These are phyloP conservation scores for Coemansia biformis DNA, from an alignment of 192 early-diverging fungal species.

Conservation along the genomic window DNA sequence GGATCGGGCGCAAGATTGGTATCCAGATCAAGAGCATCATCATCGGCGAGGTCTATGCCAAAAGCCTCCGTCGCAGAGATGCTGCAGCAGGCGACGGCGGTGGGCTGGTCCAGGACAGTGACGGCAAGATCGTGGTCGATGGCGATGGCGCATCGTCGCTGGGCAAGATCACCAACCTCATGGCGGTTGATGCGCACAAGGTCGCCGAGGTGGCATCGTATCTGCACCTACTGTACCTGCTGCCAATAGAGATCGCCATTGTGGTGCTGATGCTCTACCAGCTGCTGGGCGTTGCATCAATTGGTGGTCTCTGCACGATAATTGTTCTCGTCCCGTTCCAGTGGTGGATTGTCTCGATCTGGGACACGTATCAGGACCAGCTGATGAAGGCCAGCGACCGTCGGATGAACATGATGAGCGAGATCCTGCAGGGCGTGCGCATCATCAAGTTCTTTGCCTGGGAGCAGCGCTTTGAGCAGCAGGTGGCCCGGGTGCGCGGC, in stretches of 20 bases:
- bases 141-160: slow-evolving; percentile 41
- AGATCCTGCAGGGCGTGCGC: slow-evolving; percentile 82
- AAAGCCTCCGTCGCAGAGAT: slow-evolving; percentile 57
- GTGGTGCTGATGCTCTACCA: slow-evolving; percentile 62
- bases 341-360: slow-evolving; percentile 51
- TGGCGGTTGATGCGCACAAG: slow-evolving; percentile 65
- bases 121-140: slow-evolving; percentile 2
- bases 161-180: slow-evolving; percentile 68
- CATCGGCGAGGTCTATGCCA: slow-evolving; percentile 66
- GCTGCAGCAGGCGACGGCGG: slow-evolving; percentile 18
- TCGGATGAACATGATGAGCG: slow-evolving; percentile 72
- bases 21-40: slow-evolving; percentile 61
- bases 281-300: slow-evolving; percentile 71
- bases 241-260: slow-evolving; percentile 61
- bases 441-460: slow-evolving; percentile 90
- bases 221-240: slow-evolving; percentile 57
- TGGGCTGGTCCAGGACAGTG: neutral
- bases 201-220: slow-evolving; percentile 55
- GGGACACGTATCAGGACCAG: slow-evolving; percentile 55
- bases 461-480: slow-evolving; percentile 67
- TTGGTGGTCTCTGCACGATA: slow-evolving; percentile 69
- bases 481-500: slow-evolving; percentile 58
- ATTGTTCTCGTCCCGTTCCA: slow-evolving; percentile 55
- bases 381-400: slow-evolving; percentile 63
- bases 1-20: slow-evolving; percentile 64